A percentile compares a stretch with the other conserved stretches of the same genome.
phyloP scores from a whole-genome alignment of 176 grass and related monocot genomes.

The Guadua angustifolia region DNA sequence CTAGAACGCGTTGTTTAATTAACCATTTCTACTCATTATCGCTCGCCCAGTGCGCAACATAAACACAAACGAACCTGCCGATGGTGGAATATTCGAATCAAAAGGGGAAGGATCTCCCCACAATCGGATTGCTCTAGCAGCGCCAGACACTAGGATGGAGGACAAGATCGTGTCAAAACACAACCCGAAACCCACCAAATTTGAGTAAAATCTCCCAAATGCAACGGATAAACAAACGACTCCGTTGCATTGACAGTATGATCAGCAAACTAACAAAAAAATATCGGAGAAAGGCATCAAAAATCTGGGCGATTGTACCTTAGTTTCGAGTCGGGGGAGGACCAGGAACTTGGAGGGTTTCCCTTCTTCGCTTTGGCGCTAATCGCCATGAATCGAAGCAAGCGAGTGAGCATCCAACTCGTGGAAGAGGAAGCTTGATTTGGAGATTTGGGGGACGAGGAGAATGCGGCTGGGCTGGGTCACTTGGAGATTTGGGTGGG shows the following conservation, averaged over 20 bases:
- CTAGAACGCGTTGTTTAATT: neutral
- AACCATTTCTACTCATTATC: neutral
- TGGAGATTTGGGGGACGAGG: too few species aligned
- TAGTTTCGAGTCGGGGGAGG: neutral
- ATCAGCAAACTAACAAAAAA: neutral
- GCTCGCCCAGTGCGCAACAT: neutral
- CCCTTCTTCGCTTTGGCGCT: neutral
- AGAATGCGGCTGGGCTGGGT: too few species aligned
- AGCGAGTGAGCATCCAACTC: neutral
- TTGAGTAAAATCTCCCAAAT: neutral
- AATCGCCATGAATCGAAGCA: slow-evolving; percentile 34
- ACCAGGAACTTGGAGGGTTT: neutral
- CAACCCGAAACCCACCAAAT: neutral
- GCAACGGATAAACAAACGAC: neutral
- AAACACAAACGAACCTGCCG: neutral
- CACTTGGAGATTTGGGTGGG: too few species aligned
- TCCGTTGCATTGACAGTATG: neutral
- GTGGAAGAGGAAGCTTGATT: too few species aligned
- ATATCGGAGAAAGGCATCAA: neutral
- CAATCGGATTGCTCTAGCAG: neutral
- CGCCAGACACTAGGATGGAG: neutral
- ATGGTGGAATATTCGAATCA: neutral
- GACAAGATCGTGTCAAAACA: neutral
- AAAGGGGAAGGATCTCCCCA: neutral
- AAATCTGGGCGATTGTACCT: neutral